Evolutionary conservation across 2,329 filamentous ascomycete genomes (phyloP), one percentile per base, ranked within the genome.

Genomic region (Cladosporium sp.): DNA sequence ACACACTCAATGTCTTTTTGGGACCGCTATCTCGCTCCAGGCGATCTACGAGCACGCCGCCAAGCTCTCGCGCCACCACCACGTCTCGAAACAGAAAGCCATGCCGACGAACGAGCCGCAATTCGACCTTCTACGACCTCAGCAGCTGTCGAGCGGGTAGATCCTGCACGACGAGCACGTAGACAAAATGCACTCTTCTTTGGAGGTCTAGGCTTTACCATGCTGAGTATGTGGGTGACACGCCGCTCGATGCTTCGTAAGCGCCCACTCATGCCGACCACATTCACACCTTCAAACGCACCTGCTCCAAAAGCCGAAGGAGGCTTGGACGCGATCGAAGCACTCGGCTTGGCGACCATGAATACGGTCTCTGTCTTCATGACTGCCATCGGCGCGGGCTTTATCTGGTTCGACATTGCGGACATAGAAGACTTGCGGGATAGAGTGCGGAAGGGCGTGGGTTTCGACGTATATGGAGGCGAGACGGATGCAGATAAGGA

Each of bases 301-400:
- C 72, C 57, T 17, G 44, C 47, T 7, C 70, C 74, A 4, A 70
- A 75, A 50, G 70, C 73, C 44, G 79, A 84, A 25, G 85, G 86
- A 7, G 80, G 84, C 1, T 71, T 88, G 37, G 87, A 97, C 62
- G 93, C 93, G 0, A 75, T 88, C 34, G 89, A 96, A 73, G 93
- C 93, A 0, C 78, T 99, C 20, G 89, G 87, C 49, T 78, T 97
- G 35, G 94, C 93, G 0, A 96, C 92, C 0, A 80, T 97, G 65
- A 96, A 96, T 66, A 90, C 94, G 12, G 68, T 86, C 32, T 89
- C 86, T 65, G 83, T 94, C 50, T 86, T 81, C 0, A 84, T 96
- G 71, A 84, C 95, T 80, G 74, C 82, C 8, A 80, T 83, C 0
- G 94, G 93, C 3, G 91, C 88, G 0, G 72, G 86, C 10, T 78